Evolutionary conservation across 345 rosid species (phyloP).

Genomic region (Arabidopsis arenosa): DNA sequence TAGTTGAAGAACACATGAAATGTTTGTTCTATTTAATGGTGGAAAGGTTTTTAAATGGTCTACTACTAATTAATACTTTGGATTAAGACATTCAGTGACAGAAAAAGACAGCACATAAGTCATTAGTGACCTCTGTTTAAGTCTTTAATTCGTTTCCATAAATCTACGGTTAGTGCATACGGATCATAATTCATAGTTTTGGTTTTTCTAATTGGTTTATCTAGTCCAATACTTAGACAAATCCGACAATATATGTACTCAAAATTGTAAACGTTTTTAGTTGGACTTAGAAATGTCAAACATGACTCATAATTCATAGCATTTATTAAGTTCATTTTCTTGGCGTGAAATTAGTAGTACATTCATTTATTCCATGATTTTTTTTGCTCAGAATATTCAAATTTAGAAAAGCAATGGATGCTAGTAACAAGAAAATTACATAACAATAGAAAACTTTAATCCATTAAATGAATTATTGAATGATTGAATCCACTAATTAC

Average conservation of each 20-base stretch:
- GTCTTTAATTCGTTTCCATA: conserved; percentile 7
- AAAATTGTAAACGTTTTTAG: neutral
- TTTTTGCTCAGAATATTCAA: neutral
- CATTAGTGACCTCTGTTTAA: conserved; percentile 16
- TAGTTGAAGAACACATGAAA: conserved; percentile 11
- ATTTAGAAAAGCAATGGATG: conserved; percentile 2
- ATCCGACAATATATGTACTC: neutral
- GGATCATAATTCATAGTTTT: conserved; percentile 5
- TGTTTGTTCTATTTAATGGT: conserved; percentile 17
- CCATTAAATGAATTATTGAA: conserved; percentile 22
- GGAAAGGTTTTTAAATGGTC: neutral
- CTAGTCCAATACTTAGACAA: neutral
- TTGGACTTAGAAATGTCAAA: neutral
- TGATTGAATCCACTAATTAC: conserved; percentile 40
- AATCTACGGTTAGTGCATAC: neutral
- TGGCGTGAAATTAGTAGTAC: neutral
- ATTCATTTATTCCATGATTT: neutral
- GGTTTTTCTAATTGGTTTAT: neutral
- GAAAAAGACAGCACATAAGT: conserved; percentile 10
- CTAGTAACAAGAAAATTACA: conserved; percentile 6
- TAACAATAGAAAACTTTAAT: neutral
- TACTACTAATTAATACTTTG: conserved; percentile 4
- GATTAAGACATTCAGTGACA: conserved; percentile 5
- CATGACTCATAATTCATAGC: neutral
- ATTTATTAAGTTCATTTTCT: neutral